These are phyloP conservation scores for Ceriops decandra DNA, from an alignment of 345 rosid genomes.

Conservation along the genomic window DNA sequence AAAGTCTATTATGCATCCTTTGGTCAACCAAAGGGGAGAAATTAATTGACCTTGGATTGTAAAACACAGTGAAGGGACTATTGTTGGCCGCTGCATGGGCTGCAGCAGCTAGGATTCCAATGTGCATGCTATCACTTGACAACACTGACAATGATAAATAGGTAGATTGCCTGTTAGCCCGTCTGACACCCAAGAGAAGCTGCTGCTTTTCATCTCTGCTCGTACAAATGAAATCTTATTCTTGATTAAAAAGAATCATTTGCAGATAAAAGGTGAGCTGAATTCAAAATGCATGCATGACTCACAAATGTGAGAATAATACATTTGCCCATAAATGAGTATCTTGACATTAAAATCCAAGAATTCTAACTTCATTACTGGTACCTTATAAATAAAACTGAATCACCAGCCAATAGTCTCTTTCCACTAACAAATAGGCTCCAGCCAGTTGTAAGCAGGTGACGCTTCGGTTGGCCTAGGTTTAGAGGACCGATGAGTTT, in stretches of 20 bases:
- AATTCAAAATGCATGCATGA: neutral
- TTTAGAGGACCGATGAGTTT: constrained; percentile 16
- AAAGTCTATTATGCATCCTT: neutral
- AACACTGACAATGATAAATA: constrained; percentile 82
- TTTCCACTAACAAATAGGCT: constrained; percentile 84
- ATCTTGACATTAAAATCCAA: constrained; percentile 2
- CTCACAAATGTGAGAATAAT: neutral
- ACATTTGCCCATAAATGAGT: neutral
- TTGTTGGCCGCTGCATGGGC: constrained; percentile 97
- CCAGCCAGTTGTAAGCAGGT: constrained; percentile 92
- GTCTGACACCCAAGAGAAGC: constrained; percentile 74
- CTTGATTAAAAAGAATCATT: constrained; percentile 1
- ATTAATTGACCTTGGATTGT: constrained; percentile 67
- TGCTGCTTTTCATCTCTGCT: constrained; percentile 88
- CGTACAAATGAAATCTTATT: constrained; percentile 7
- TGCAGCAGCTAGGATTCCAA: constrained; percentile 93
- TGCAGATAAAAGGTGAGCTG: neutral
- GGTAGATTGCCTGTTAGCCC: constrained; percentile 80
- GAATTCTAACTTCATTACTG: constrained; percentile 5
- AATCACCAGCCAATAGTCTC: constrained; percentile 78
- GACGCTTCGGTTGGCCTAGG: constrained; percentile 87
- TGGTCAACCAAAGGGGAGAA: neutral
- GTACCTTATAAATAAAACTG: constrained; percentile 82
- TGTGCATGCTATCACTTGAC: constrained; percentile 98
- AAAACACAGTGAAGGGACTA: constrained; percentile 87